Evolutionary conservation across 352 stramenopile species (phyloP), one percentile per base, ranked within the genome.

Genomic region (Peronospora destructor): DNA sequence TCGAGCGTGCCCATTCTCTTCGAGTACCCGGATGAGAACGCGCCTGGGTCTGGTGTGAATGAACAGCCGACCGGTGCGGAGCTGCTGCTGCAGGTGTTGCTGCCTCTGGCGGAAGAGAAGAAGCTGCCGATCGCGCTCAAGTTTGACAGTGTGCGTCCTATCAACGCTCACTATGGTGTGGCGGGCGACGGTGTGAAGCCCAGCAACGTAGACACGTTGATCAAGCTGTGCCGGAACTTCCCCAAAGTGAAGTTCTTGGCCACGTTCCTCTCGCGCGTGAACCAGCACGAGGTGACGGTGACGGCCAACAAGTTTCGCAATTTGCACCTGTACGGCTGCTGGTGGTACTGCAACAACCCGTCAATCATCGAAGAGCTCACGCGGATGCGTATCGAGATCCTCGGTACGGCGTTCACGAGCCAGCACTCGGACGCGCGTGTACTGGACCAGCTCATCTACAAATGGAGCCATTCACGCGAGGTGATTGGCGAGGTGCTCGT

Each of bases 321-420:
- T 62, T 53, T 97, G 39, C 90, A 97, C 53, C 53, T 98, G 23
- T 98, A 97, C 67, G 92, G 92, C 28, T 96, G 85, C 68, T 95
- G 84, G 84, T 96, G 90, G 88, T 97, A 96, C 73, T 97, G 87
- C 69, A 97, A 98, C 73, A 97, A 97, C 64, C 91, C 91, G 25
- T 95, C 79, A 36, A 96, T 98, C 42, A 96, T 97, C 39, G 56
- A 85, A 33, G 73, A 87, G 59, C 57, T 91, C 37, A 94, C 81
- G 6, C 67, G 60, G 17, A 96, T 97, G 87, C 73, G 93, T 42
- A 74, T 97, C 11, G 88, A 98, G 73, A 90, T 98, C 56, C 64
- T 97, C 21, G 90, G 93, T 16, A 96, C 86, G 37, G 84, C 73
- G 5, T 97, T 97, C 64, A 97, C 90, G 44, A 91, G 85, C 19